Percentiles rank a stretch among this genome's conserved stretches.
Conservation (phyloP, 495 filamentous ascomycete species). For the Aspergillus indologenus region DNA sequence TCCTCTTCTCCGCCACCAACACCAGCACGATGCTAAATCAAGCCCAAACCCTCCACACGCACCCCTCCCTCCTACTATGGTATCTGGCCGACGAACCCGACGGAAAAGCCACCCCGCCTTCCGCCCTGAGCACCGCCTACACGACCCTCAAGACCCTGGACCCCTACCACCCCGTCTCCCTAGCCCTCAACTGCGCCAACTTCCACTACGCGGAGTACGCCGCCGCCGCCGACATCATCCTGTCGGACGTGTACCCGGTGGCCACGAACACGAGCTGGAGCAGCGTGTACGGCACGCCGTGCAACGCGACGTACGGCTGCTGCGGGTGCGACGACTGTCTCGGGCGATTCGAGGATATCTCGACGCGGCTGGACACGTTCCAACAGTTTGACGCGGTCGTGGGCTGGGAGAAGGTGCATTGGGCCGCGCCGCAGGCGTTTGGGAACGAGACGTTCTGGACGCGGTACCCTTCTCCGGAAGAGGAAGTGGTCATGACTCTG, state of each 20-base stretch:
- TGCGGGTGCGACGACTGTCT: conserved; percentile 71
- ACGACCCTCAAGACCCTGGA: conserved; percentile 54
- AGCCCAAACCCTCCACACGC: conserved; percentile 48
- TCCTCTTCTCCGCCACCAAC: conserved; percentile 53
- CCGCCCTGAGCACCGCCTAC: conserved; percentile 48
- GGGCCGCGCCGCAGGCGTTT: conserved; percentile 64
- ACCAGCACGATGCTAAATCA: conserved; percentile 48
- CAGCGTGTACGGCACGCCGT: conserved; percentile 45
- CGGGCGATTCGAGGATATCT: conserved; percentile 55
- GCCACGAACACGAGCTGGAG: conserved; percentile 51
- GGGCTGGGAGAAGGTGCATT: conserved; percentile 49
- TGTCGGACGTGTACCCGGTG: conserved; percentile 66
- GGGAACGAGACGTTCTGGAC: conserved; percentile 60
- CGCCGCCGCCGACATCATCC: conserved; percentile 60
- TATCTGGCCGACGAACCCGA: conserved; percentile 71
- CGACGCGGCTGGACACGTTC: conserved; percentile 49
- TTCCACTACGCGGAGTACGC: conserved; percentile 65
- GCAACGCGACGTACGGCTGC: conserved; percentile 65
- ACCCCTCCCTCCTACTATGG: conserved; percentile 58
- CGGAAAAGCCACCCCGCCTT: conserved; percentile 55
- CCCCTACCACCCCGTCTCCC: conserved; percentile 65
- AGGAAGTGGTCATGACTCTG: conserved; percentile 58
- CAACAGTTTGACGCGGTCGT: conserved; percentile 41
- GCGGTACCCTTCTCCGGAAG: conserved; percentile 51
- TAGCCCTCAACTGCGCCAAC: conserved; percentile 68